phyloP scores from a whole-genome alignment of 2,329 filamentous ascomycete species.

The Fusarium multiceps region DNA sequence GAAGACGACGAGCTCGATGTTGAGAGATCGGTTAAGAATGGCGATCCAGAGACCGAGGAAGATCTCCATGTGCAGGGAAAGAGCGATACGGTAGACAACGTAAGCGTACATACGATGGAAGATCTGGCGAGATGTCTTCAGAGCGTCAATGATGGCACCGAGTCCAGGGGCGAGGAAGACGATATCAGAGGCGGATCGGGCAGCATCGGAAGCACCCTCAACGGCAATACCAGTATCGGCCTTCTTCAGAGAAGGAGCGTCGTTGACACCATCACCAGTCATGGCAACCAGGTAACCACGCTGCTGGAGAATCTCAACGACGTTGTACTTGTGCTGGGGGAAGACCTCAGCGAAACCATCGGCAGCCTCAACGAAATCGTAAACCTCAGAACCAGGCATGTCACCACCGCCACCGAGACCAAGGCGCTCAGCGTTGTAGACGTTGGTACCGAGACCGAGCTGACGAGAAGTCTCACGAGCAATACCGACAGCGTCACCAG shows the following conservation, averaged over 20 bases:
- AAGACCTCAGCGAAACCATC: conserved; percentile 96
- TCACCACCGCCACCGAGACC: conserved; percentile 90
- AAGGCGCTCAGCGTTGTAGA: conserved; percentile 93
- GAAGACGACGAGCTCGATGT: conserved; percentile 90
- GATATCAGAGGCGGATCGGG: conserved; percentile 90
- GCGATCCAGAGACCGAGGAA: conserved; percentile 93
- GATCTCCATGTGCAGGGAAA: conserved; percentile 91
- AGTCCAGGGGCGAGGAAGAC: conserved; percentile 93
- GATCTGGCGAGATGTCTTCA: conserved; percentile 93
- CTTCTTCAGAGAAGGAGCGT: conserved; percentile 92
- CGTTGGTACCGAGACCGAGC: conserved; percentile 90
- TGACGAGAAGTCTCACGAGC: conserved; percentile 91
- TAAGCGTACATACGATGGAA: conserved; percentile 98
- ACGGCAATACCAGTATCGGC: conserved; percentile 97
- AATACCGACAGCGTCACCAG: conserved; percentile 93
- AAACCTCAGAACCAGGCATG: conserved; percentile 93
- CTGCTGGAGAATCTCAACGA: conserved; percentile 89
- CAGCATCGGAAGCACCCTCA: conserved; percentile 90
- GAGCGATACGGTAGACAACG: conserved; percentile 92
- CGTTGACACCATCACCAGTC: conserved; percentile 97
- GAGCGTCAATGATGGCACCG: conserved; percentile 89
- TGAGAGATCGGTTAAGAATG: conserved; percentile 84
- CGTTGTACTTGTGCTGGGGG: conserved; percentile 84
- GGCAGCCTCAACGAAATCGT: conserved; percentile 94
- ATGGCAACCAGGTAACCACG: conserved; percentile 94